Evolutionary conservation across 208 protist species (phyloP), one percentile per base, ranked within the genome.

Genomic region (Angomonas deanei): DNA sequence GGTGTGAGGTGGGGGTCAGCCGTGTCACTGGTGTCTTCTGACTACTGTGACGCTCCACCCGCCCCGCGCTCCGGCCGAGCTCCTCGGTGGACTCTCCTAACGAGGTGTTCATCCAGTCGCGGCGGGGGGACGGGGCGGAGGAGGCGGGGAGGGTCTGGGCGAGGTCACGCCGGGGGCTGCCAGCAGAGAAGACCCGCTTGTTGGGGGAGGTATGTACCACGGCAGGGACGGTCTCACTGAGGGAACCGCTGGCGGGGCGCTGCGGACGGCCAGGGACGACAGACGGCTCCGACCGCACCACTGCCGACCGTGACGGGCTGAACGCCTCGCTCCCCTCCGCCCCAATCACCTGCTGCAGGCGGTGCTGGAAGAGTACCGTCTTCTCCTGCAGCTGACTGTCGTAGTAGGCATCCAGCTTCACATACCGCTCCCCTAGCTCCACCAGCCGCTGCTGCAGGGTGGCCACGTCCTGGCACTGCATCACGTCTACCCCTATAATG

Each of bases 381-480:
- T 83, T 80, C 49, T 88, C 70, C 50, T 76, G 70, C 10, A 82
- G 61, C 61, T 86, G 80, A 52, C 64, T 61, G 21, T 69, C 66
- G 65, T 89, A 86, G 71, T 68, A 84, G 50, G 58, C 63, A 31
- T 79, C 69, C 61, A 86, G 38, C 33, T 52, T 50, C 55, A 82
- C 28, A 4, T 80, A 50, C 38, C 73, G 72, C 77, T 92, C 86
- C 21, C 75, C 77, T 38, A 77, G 67, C 62, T 88, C 79, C n/a
- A 92, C 70, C 27, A 84, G 71, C 61, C 72, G 73, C 19, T 71
- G 68, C 61, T 92, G 82, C 39, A 92, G 61, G 10, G 69, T 32
- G 1, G 10, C 53, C n/a, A 84, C 66, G 64, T 80, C 81, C 24
- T 65, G 46, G 66, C 80, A 78, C 32, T 81, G 71, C 52, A 82